Base-by-base conservation (phyloP, 1,139 yeast species). In the Taphrina wiesneri region DNA sequence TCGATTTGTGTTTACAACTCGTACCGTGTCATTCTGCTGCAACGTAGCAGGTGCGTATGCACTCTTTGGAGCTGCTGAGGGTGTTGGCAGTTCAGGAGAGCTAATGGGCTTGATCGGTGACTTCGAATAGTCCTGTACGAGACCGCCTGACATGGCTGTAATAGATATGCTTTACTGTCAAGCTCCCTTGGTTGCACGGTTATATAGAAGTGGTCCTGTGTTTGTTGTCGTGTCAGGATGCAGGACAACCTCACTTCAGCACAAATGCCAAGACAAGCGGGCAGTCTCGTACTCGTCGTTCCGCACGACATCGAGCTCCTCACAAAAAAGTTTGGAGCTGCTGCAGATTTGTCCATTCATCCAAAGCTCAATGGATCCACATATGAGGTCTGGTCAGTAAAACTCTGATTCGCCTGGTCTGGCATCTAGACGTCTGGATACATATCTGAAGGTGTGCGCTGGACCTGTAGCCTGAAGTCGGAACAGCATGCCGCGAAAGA, bases 401-500 rank as follows among this genome's bases (percentile, higher is more conserved):
- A n/a, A n/a, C n/a, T n/a, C n/a, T n/a, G n/a, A n/a, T n/a, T n/a
- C n/a, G n/a, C n/a, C n/a, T n/a, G n/a, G n/a, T n/a, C n/a, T n/a
- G n/a, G n/a, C n/a, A n/a, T n/a, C n/a, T n/a, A n/a, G n/a, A n/a
- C n/a, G n/a, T n/a, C n/a, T n/a, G n/a, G n/a, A n/a, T n/a, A n/a
- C n/a, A n/a, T n/a, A n/a, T n/a, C n/a, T n/a, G n/a, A n/a, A n/a
- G n/a, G n/a, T n/a, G n/a, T n/a, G n/a, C n/a, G n/a, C n/a, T n/a
- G n/a, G n/a, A n/a, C n/a, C n/a, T n/a, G n/a, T n/a, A n/a, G n/a
- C n/a, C n/a, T n/a, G n/a, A n/a, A n/a, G n/a, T n/a, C n/a, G n/a
- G n/a, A n/a, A n/a, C n/a, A n/a, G n/a, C n/a, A 90, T 90, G 96
- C 88, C 96, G 56, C 86, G 96, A 84, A 90, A 90, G 86, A 90